Percentiles rank a stretch among this genome's conserved stretches.
Conservation (phyloP, 2,329 filamentous ascomycete genomes). For the Pseudopyrenochaeta lycopersici region DNA sequence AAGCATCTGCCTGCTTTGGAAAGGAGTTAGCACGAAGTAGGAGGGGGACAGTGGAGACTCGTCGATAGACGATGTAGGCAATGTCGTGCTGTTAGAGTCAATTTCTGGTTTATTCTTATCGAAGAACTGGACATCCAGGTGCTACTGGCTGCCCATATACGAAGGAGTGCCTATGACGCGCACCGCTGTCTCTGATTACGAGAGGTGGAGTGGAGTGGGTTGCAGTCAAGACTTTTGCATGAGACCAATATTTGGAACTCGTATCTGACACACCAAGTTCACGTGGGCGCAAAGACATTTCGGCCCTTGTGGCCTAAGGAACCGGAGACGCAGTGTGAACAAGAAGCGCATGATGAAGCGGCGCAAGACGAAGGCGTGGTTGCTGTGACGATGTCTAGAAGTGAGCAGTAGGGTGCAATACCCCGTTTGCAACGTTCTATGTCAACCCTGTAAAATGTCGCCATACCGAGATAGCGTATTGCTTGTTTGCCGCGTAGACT, state of each 20-base stretch:
- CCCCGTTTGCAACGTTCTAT: conserved; percentile 17
- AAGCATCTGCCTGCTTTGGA: conserved; percentile 15
- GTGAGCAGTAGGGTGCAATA: conserved; percentile 1
- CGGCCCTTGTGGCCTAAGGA: neutral
- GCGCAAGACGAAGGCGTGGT: conserved; percentile 4
- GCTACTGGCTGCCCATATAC: conserved; percentile 13
- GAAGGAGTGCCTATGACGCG: conserved; percentile 5
- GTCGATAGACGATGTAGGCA: conserved; percentile 1
- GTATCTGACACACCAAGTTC: conserved; percentile 1
- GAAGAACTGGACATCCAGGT: neutral
- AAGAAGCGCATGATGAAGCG: neutral
- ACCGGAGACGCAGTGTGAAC: neutral
- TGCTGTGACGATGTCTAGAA: conserved; percentile 5
- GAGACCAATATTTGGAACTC: conserved; percentile 4
- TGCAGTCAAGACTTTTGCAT: neutral
- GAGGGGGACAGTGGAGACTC: neutral
- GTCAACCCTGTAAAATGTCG: conserved; percentile 13
- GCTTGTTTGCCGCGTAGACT: conserved; percentile 27
- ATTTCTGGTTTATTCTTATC: neutral
- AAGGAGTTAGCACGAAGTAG: conserved; percentile 1
- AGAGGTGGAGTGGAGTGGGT: conserved; percentile 9
- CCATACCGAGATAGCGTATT: conserved; percentile 12
- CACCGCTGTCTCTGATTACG: conserved; percentile 11
- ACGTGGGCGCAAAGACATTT: neutral
- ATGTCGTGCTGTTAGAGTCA: neutral